Evolutionary conservation across 345 rosid species (phyloP).

Genomic region (Aethionema arabicum): DNA sequence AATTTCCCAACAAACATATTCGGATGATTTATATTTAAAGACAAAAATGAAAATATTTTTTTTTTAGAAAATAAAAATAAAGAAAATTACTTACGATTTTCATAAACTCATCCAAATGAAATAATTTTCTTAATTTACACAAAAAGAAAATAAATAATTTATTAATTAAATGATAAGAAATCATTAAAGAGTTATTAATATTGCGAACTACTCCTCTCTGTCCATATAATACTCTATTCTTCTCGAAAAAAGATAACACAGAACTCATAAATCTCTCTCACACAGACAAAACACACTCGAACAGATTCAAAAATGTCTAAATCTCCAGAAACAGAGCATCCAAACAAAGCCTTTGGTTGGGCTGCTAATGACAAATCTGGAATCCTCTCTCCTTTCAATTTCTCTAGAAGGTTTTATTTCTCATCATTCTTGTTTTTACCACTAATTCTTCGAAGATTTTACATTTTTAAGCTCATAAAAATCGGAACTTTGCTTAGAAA

Average conservation of each 20-base stretch:
- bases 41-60: no score
- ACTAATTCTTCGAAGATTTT: no score
- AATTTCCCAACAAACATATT: no score
- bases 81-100: neutral
- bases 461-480: no score
- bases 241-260: neutral
- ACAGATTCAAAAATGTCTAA: constrained; percentile 45
- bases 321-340: constrained; percentile 63
- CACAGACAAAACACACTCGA: constrained; percentile 25
- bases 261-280: constrained; percentile 8
- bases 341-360: constrained; percentile 73
- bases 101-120: neutral
- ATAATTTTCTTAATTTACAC: neutral
- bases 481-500: no score
- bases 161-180: neutral
- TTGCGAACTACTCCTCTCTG: constrained; percentile 19
- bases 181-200: constrained; percentile 3
- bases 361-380: constrained; percentile 79
- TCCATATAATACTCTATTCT: constrained; percentile 20
- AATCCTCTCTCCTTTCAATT: constrained; percentile 63
- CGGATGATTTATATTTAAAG: no score
- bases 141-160: neutral
- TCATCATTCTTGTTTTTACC: neutral
- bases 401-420: constrained; percentile 69
- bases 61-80: no score